Percentiles rank a stretch among this genome's conserved stretches.
phyloP scores from a whole-genome alignment of 768 basidiomycete genomes.

The Tulasnella sp. region DNA sequence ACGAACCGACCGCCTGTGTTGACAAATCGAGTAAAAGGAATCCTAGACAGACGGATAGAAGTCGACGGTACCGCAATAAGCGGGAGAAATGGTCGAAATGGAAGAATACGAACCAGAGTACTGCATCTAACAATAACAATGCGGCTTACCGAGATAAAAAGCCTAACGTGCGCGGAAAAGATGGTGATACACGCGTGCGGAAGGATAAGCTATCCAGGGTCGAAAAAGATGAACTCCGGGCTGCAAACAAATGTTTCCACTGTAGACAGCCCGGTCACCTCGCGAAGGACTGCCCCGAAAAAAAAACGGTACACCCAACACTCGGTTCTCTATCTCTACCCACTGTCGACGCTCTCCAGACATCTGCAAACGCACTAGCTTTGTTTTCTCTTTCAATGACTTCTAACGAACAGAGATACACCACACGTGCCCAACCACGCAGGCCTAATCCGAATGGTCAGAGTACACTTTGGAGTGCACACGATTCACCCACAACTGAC shows the following conservation, averaged over 20 bases:
- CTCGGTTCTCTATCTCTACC: background rate
- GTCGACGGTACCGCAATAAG: background rate
- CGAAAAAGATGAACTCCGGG: slow-evolving; percentile 5
- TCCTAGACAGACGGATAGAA: background rate
- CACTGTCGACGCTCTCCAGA: background rate
- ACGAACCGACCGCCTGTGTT: no score
- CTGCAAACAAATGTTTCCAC: background rate
- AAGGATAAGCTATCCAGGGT: background rate
- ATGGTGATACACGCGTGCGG: background rate
- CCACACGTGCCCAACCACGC: no score
- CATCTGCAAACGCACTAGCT: background rate
- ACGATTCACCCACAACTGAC: no score
- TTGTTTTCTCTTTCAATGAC: background rate
- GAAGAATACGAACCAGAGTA: background rate
- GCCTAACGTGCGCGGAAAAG: background rate
- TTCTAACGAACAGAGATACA: no score
- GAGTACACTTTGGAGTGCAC: no score
- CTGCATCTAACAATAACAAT: background rate
- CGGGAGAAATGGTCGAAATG: background rate
- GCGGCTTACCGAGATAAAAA: background rate
- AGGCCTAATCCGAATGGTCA: no score
- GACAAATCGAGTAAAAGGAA: background rate
- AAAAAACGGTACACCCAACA: background rate
- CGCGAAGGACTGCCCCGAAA: background rate
- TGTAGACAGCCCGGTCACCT: background rate